These are phyloP conservation scores for Tieghemostelium lacteum DNA, from an alignment of 78 protist genomes.

Conservation along the genomic window DNA sequence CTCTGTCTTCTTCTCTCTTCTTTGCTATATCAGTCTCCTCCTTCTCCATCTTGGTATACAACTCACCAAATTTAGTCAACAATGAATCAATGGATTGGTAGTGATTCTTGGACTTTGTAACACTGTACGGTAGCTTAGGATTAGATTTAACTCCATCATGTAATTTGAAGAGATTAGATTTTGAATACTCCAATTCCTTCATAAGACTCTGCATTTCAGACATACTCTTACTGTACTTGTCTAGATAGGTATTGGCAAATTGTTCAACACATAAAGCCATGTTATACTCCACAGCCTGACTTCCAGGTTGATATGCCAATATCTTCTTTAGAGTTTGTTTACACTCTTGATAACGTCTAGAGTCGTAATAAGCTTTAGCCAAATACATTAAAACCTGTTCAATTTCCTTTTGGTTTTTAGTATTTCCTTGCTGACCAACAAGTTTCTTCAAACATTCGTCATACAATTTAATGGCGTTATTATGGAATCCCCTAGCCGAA, in stretches of 20 bases:
- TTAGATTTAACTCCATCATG: not conserved
- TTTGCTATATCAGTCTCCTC: constrained; percentile 4
- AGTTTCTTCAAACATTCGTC: constrained; percentile 80
- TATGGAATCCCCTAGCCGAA: constrained; percentile 21
- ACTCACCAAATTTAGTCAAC: not conserved
- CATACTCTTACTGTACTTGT: constrained; percentile 1
- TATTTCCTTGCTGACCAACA: too few relatives aligned
- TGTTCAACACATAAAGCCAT: constrained; percentile 47
- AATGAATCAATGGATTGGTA: not conserved
- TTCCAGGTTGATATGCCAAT: constrained; percentile 35
- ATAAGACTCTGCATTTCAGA: not conserved
- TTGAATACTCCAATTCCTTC: constrained; percentile 20
- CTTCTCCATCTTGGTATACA: not conserved
- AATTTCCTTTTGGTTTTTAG: constrained; percentile 23
- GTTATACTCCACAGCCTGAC: constrained; percentile 43
- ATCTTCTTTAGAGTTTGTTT: constrained; percentile 67
- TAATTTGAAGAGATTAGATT: constrained; percentile 1
- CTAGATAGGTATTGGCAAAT: not conserved
- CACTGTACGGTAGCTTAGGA: constrained; percentile 3
- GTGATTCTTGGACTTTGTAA: constrained; percentile 15
- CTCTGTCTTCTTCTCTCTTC: not conserved
- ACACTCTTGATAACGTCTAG: constrained; percentile 36
- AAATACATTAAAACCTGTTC: constrained; percentile 39
- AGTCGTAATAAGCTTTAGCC: constrained; percentile 75
- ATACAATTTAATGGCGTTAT: constrained; percentile 72